Conservation (phyloP, 1,139 yeast genomes). For the Magnusiomyces sp. region DNA sequence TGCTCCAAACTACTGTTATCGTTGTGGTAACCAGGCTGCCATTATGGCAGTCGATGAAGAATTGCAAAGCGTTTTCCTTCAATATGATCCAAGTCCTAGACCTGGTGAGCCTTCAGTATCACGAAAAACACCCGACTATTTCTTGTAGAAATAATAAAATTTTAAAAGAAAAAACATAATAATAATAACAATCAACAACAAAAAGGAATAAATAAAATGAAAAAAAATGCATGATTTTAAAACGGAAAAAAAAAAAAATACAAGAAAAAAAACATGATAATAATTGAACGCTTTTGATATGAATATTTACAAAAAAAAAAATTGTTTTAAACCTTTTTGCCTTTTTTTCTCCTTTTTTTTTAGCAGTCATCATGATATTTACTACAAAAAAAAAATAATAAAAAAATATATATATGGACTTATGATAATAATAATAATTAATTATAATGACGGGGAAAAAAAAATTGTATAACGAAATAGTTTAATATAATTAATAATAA, state of each 20-base stretch:
- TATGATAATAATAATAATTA: background rate
- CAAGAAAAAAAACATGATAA: background rate
- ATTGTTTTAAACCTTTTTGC: background rate
- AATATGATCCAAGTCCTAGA: constrained; percentile 89
- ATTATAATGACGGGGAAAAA: background rate
- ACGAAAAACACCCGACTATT: constrained; percentile 90
- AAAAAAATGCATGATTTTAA: background rate
- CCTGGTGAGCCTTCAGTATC: constrained; percentile 96
- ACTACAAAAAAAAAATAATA: too few relatives aligned
- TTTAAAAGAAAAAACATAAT: too few relatives aligned
- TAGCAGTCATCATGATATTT: too few relatives aligned
- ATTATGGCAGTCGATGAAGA: constrained; percentile 93
- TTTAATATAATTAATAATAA: background rate
- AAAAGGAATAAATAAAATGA: background rate
- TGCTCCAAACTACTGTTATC: constrained; percentile 88
- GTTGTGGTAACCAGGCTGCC: constrained; percentile 97
- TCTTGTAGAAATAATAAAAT: constrained; percentile 40
- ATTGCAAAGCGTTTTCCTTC: constrained; percentile 37
- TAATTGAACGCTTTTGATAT: background rate
- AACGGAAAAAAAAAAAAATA: background rate
- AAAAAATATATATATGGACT: background rate
- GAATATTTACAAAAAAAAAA: background rate
- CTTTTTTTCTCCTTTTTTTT: background rate
- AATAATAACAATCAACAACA: too few relatives aligned
- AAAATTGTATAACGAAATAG: background rate